phyloP scores from a whole-genome alignment of 768 basidiomycete species.

The Tephrocybe sp. region DNA sequence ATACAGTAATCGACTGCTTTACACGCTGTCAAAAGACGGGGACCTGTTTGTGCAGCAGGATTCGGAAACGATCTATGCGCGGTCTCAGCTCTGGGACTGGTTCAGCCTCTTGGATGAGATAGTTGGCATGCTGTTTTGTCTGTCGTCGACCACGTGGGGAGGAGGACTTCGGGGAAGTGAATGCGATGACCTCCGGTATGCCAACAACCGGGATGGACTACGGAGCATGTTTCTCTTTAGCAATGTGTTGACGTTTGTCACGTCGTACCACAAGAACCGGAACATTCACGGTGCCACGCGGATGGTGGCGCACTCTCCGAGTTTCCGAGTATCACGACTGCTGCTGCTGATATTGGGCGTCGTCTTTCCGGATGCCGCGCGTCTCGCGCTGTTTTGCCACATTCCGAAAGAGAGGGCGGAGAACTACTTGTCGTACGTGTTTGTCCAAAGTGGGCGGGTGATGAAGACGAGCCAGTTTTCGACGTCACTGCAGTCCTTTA shows the following conservation, averaged over 20 bases:
- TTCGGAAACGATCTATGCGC: neutral
- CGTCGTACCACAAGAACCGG: neutral
- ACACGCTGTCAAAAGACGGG: neutral
- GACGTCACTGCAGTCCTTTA: neutral
- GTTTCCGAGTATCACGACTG: neutral
- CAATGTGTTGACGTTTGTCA: neutral
- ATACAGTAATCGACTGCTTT: neutral
- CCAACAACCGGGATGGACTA: slow-evolving; percentile 1
- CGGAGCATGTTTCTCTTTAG: slow-evolving; percentile 1
- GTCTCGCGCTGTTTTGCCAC: neutral
- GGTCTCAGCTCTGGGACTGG: slow-evolving; percentile 3
- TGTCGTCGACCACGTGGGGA: slow-evolving; percentile 3
- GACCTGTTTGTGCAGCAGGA: neutral
- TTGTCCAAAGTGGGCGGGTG: neutral
- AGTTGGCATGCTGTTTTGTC: neutral
- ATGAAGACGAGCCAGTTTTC: slow-evolving; percentile 1
- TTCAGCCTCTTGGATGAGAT: neutral
- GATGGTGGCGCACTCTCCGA: neutral
- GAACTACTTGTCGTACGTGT: slow-evolving; percentile 2
- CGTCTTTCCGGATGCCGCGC: slow-evolving; percentile 5
- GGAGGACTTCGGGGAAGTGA: slow-evolving; percentile 1
- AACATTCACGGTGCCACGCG: neutral
- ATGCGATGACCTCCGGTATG: slow-evolving; percentile 3
- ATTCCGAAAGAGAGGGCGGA: neutral
- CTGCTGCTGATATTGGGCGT: neutral